Conservation (phyloP, 108 stramenopile genomes). For the Heterococcus sp. region DNA sequence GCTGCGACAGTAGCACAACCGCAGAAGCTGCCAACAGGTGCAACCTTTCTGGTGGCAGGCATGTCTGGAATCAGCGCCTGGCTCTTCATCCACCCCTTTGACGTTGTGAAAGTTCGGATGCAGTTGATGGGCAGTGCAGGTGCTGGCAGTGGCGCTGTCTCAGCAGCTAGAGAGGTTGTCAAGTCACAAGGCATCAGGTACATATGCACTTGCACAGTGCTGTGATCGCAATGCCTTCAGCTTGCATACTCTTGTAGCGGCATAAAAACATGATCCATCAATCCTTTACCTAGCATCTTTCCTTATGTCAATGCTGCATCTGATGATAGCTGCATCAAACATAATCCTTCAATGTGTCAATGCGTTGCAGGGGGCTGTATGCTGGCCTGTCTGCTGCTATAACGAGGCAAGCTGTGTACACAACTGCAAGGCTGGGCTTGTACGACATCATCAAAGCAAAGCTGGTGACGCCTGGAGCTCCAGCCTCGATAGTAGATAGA, state of each 20-base stretch:
- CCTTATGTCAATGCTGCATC: too few species aligned
- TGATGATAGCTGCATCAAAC: too few species aligned
- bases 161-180: not conserved
- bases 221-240: too few species aligned
- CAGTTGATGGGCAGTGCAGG: conserved; percentile 25
- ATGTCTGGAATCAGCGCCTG: conserved; percentile 41
- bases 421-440: conserved; percentile 37
- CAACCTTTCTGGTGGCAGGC: conserved; percentile 29
- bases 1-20: too few species aligned
- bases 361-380: conserved; percentile 36
- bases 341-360: too few species aligned
- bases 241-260: too few species aligned
- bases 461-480: not conserved
- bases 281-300: too few species aligned
- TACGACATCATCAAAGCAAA: conserved; percentile 23
- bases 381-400: conserved; percentile 43
- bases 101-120: conserved; percentile 51
- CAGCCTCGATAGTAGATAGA: conserved; percentile 16
- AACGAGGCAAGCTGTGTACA: conserved; percentile 43
- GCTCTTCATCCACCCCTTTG: conserved; percentile 46
- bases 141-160: not conserved
- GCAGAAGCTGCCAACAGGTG: conserved; percentile 33
- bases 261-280: too few species aligned
- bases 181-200: too few species aligned
- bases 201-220: too few species aligned